phyloP scores from a whole-genome alignment of 495 filamentous ascomycete genomes.

The Cercophora newfieldiana region DNA sequence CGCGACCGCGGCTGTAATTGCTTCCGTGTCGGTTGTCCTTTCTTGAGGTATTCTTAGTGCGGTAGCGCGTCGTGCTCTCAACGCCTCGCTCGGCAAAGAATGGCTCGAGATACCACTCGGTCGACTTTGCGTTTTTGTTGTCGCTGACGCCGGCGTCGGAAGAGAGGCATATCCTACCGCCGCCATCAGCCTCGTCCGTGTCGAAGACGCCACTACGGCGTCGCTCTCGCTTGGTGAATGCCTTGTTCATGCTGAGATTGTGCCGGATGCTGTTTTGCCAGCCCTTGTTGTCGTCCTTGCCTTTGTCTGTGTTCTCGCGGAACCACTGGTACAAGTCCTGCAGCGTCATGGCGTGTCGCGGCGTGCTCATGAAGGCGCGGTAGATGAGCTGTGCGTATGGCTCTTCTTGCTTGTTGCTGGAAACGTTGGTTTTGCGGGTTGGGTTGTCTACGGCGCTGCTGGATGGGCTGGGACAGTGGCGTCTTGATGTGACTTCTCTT shows the following conservation, averaged over 20 bases:
- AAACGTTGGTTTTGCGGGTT: background rate
- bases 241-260: conserved; percentile 92
- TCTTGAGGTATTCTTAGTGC: conserved; percentile 36
- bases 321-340: conserved; percentile 94
- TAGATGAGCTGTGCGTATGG: conserved; percentile 88
- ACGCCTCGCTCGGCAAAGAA: conserved; percentile 43
- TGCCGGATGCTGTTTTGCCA: conserved; percentile 98
- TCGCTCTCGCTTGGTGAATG: conserved; percentile 46
- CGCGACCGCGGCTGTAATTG: background rate
- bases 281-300: conserved; percentile 64
- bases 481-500: background rate
- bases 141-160: conserved; percentile 12
- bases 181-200: background rate
- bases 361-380: conserved; percentile 64
- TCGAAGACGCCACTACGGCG: conserved; percentile 17
- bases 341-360: conserved; percentile 68
- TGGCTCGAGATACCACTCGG: conserved; percentile 44
- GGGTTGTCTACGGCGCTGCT: background rate
- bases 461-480: conserved; percentile 11
- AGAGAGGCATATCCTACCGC: background rate
- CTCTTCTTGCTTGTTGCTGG: conserved; percentile 36
- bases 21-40: conserved; percentile 17
- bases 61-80: conserved; percentile 50
- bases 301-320: conserved; percentile 74
- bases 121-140: conserved; percentile 33